phyloP scores from a whole-genome alignment of 2,329 filamentous ascomycete species.

The Pezicula rhizophila region DNA sequence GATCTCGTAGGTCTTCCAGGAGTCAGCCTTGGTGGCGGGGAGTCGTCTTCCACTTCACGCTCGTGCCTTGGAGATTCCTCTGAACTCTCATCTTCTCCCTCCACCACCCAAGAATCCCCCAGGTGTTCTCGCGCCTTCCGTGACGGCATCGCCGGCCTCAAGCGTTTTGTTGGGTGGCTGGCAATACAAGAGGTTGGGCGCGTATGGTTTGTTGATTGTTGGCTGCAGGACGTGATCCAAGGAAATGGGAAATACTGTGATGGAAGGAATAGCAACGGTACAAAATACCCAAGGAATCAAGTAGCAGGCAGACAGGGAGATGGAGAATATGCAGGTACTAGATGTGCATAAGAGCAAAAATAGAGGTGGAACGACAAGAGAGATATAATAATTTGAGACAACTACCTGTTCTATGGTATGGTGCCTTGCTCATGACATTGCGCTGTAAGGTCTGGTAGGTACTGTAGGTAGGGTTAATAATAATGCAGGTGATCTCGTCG shows the following conservation, averaged over 20 bases:
- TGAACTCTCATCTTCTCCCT: constrained; percentile 16
- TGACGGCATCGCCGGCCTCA: constrained; percentile 10
- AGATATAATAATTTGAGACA: not conserved
- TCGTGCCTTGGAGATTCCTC: constrained; percentile 15
- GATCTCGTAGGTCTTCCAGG: constrained; percentile 15
- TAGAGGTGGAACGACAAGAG: not conserved
- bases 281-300: not conserved
- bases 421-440: constrained; percentile 1
- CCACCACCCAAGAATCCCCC: constrained; percentile 28
- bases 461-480: not conserved
- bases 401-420: not conserved
- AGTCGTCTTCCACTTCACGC: constrained; percentile 9
- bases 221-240: not conserved
- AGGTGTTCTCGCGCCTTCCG: constrained; percentile 16
- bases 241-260: not conserved
- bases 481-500: too few species aligned
- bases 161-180: not conserved
- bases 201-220: not conserved
- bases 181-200: not conserved
- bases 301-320: too few species aligned
- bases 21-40: constrained; percentile 6
- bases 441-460: too few species aligned
- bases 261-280: not conserved
- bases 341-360: not conserved
- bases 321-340: not conserved